Conservation (phyloP, 2,329 filamentous ascomycete genomes). For the Hypoxylon sp. region DNA sequence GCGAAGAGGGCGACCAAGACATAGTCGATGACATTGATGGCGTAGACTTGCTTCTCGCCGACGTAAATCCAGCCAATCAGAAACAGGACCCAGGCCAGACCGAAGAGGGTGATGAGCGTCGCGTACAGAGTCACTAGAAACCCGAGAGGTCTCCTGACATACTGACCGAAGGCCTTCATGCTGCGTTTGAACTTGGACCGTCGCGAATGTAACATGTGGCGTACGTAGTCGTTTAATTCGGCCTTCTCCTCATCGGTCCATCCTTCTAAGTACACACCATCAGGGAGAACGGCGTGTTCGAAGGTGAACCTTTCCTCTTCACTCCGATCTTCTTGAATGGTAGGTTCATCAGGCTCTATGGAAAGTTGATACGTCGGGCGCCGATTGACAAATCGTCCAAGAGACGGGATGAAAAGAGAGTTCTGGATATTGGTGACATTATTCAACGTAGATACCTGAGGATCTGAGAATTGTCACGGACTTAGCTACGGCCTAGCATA, state of each 20-base stretch:
- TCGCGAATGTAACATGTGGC: conserved; percentile 88
- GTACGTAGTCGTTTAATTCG: conserved; percentile 86
- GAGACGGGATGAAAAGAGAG: conserved; percentile 85
- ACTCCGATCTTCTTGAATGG: conserved; percentile 33
- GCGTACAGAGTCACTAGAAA: conserved; percentile 89
- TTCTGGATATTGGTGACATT: conserved; percentile 93
- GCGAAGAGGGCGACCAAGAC: conserved; percentile 79
- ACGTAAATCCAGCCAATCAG: conserved; percentile 92
- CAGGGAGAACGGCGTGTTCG: conserved; percentile 81
- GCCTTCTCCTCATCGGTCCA: conserved; percentile 82
- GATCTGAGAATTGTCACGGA: conserved; percentile 67
- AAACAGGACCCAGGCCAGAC: conserved; percentile 91
- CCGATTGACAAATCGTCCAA: conserved; percentile 82
- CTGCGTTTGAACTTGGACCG: conserved; percentile 83
- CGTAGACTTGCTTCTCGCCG: conserved; percentile 77
- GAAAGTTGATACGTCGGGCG: conserved; percentile 83
- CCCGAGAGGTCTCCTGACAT: conserved; percentile 81
- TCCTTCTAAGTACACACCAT: conserved; percentile 78
- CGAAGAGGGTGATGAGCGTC: conserved; percentile 85
- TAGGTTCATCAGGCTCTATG: conserved; percentile 55
- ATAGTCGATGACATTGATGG: conserved; percentile 79
- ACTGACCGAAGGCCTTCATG: conserved; percentile 85
- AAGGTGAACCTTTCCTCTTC: conserved; percentile 63
- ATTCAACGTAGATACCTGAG: conserved; percentile 85
- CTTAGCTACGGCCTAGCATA: background rate